phyloP scores from a whole-genome alignment of 2,329 filamentous ascomycete species.

The Sporothrix inflata region DNA sequence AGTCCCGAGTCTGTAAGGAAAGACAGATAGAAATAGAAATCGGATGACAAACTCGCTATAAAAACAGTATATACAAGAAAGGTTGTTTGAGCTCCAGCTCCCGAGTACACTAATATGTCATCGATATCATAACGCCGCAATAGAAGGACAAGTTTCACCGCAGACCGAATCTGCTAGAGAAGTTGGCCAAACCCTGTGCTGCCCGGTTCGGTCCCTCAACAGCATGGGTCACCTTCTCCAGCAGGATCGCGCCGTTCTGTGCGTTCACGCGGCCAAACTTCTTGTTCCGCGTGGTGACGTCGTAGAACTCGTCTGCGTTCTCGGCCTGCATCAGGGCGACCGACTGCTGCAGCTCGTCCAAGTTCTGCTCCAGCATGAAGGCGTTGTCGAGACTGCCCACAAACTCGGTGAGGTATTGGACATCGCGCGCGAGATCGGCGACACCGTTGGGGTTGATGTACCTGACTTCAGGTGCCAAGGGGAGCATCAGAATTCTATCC shows the following conservation, averaged over 20 bases:
- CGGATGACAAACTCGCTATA: not conserved
- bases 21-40: not conserved
- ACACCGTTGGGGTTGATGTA: constrained; percentile 89
- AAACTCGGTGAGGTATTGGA: constrained; percentile 81
- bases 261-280: constrained; percentile 94
- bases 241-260: constrained; percentile 79
- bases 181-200: constrained; percentile 68
- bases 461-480: constrained; percentile 76
- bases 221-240: constrained; percentile 83
- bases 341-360: constrained; percentile 93
- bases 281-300: constrained; percentile 84
- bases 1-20: not conserved
- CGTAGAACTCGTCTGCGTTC: constrained; percentile 96
- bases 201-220: constrained; percentile 61
- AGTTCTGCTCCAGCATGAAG: constrained; percentile 81
- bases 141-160: constrained; percentile 41
- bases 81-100: not conserved
- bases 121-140: not conserved
- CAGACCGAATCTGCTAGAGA: constrained; percentile 77
- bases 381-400: constrained; percentile 83
- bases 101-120: not conserved
- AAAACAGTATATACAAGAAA: not conserved
- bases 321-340: constrained; percentile 84
- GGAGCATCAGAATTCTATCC: constrained; percentile 78
- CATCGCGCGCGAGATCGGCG: constrained; percentile 77